Conservation (phyloP, 495 filamentous ascomycete species). For the Copromyces sp. region DNA sequence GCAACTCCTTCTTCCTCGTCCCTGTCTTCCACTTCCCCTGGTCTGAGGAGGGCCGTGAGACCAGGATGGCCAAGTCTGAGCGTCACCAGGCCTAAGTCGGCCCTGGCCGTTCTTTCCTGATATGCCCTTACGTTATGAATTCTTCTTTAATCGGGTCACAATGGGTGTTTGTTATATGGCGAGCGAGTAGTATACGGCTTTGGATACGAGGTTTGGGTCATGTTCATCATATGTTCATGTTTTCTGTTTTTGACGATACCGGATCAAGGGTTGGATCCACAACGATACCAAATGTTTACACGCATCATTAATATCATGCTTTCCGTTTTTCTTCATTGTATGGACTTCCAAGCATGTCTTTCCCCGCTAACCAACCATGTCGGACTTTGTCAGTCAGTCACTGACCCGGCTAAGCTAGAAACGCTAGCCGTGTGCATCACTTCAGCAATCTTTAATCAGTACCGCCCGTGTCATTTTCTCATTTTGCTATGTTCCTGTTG, state of each 20-base stretch:
- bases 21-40: constrained; percentile 96
- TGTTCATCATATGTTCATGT: background rate
- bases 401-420: background rate
- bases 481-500: background rate
- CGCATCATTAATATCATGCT: background rate
- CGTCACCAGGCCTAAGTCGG: constrained; percentile 20
- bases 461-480: background rate
- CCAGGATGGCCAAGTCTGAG: constrained; percentile 31
- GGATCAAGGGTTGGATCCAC: background rate
- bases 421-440: background rate
- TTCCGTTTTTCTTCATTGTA: background rate
- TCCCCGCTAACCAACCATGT: background rate
- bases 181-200: background rate
- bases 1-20: constrained; percentile 89
- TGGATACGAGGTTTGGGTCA: background rate
- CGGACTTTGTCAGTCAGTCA: background rate
- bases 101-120: background rate
- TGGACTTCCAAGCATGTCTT: background rate
- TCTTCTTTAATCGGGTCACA: background rate
- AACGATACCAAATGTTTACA: background rate
- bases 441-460: background rate
- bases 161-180: background rate
- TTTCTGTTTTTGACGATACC: background rate
- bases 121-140: background rate
- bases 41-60: constrained; percentile 73